These are phyloP conservation scores for Ailanthus altissimus DNA, from an alignment of 345 rosid genomes.

Conservation along the genomic window DNA sequence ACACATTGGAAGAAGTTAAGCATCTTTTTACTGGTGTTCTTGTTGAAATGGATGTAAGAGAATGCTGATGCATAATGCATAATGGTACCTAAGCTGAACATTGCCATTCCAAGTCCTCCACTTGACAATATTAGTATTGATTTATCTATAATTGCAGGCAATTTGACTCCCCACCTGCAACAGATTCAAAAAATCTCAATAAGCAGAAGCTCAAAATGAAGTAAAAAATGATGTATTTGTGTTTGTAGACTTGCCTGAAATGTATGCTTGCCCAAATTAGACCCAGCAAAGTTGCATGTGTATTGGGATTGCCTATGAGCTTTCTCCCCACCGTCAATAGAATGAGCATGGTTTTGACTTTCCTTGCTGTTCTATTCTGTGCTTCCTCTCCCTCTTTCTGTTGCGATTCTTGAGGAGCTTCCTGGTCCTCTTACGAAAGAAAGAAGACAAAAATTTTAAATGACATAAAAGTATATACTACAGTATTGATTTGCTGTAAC, in stretches of 20 bases:
- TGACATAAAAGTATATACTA: not conserved
- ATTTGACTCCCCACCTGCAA: constrained; percentile 59
- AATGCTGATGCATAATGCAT: not conserved
- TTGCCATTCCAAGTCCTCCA: constrained; percentile 98
- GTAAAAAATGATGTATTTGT: not conserved
- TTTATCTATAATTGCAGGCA: constrained; percentile 65
- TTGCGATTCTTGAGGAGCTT: constrained; percentile 45
- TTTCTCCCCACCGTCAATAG: constrained; percentile 64
- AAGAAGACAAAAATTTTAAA: not conserved
- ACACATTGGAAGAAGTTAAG: not conserved
- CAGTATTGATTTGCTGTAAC: not conserved
- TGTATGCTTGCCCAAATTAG: constrained; percentile 80
- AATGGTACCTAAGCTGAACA: constrained; percentile 84
- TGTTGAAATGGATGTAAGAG: not conserved
- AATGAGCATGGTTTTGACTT: constrained; percentile 42
- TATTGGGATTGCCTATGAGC: constrained; percentile 74
- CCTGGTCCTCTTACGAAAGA: constrained; percentile 33
- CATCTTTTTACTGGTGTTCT: not conserved
- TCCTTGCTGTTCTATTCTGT: constrained; percentile 42
- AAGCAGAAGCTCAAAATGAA: not conserved
- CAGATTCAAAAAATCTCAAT: not conserved
- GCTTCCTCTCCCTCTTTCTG: constrained; percentile 46
- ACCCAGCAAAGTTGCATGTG: constrained; percentile 68
- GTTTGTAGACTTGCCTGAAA: constrained; percentile 52
- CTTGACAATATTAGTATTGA: constrained; percentile 65